A percentile compares a stretch with the other conserved stretches of the same genome.
phyloP scores from a whole-genome alignment of 2,329 filamentous ascomycete genomes.

The Aspergillus quadricinctus region DNA sequence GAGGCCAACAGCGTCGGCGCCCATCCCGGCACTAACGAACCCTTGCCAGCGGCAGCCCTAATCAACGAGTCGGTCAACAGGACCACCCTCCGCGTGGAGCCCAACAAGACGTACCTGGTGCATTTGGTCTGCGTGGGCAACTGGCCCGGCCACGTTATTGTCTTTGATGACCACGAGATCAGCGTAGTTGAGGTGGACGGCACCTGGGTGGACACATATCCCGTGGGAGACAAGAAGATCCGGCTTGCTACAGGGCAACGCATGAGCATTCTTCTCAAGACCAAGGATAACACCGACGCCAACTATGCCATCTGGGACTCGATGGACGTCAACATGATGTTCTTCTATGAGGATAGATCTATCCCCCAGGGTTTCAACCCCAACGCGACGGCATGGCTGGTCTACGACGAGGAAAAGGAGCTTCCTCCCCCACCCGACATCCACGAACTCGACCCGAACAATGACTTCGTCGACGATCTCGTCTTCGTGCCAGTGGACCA shows the following conservation, averaged over 20 bases:
- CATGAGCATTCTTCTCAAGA: slow-evolving; percentile 52
- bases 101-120: slow-evolving; percentile 68
- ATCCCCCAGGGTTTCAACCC: slow-evolving; percentile 63
- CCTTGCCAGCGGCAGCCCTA: slow-evolving; percentile 63
- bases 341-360: slow-evolving; percentile 23
- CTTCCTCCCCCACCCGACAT: slow-evolving; percentile 50
- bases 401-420: slow-evolving; percentile 48
- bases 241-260: slow-evolving; percentile 67
- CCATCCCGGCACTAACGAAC: slow-evolving; percentile 51
- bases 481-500: slow-evolving; percentile 21
- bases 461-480: slow-evolving; percentile 64
- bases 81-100: slow-evolving; percentile 52
- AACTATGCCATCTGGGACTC: slow-evolving; percentile 67
- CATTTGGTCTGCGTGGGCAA: slow-evolving; percentile 70
- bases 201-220: slow-evolving; percentile 26
- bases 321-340: slow-evolving; percentile 60
- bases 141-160: slow-evolving; percentile 53
- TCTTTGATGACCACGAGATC: slow-evolving; percentile 42
- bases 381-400: slow-evolving; percentile 47
- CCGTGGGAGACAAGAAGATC: slow-evolving; percentile 55
- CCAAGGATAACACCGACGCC: slow-evolving; percentile 54
- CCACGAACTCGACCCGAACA: slow-evolving; percentile 50
- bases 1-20: slow-evolving; percentile 38
- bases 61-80: slow-evolving; percentile 67
- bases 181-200: slow-evolving; percentile 37